A percentile compares a stretch with the other conserved stretches of the same genome.
These are phyloP conservation scores for Friedmanniomyces endolithicus DNA, from an alignment of 495 filamentous ascomycete species.

Conservation along the genomic window DNA sequence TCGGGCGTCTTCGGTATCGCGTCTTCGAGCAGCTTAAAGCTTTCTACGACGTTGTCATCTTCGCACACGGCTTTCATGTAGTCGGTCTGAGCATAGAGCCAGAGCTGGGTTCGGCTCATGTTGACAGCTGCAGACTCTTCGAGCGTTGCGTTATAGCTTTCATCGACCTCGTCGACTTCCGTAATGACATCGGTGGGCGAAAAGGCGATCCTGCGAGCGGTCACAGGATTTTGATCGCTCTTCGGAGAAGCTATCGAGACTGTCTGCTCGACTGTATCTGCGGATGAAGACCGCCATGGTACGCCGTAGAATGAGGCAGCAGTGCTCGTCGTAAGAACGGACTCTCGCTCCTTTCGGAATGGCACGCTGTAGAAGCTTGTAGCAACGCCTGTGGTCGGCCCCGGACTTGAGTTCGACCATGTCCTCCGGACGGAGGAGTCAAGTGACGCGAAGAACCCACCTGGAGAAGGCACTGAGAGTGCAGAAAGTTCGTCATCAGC, in stretches of 20 bases:
- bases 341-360: constrained; percentile 21
- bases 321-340: constrained; percentile 56
- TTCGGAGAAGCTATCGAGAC: constrained; percentile 41
- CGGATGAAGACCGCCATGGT: constrained; percentile 49
- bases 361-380: constrained; percentile 23
- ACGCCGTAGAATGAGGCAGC: constrained; percentile 74
- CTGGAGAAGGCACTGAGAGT: constrained; percentile 63
- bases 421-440: constrained; percentile 54
- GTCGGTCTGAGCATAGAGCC: constrained; percentile 65
- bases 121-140: constrained; percentile 50
- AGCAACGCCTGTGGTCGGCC: constrained; percentile 28
- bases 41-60: constrained; percentile 42
- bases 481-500: constrained; percentile 48
- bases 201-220: constrained; percentile 22
- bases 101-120: constrained; percentile 66
- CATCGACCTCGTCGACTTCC: constrained; percentile 39
- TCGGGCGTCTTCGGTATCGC: constrained; percentile 21
- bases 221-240: constrained; percentile 8
- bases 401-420: constrained; percentile 47
- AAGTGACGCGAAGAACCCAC: constrained; percentile 80
- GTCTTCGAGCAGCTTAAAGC: constrained; percentile 30
- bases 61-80: constrained; percentile 62
- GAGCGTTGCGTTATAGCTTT: constrained; percentile 55
- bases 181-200: constrained; percentile 22
- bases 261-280: constrained; percentile 52